phyloP scores from a whole-genome alignment of 2,329 filamentous ascomycete genomes.

The Aureobasidium vineae region DNA sequence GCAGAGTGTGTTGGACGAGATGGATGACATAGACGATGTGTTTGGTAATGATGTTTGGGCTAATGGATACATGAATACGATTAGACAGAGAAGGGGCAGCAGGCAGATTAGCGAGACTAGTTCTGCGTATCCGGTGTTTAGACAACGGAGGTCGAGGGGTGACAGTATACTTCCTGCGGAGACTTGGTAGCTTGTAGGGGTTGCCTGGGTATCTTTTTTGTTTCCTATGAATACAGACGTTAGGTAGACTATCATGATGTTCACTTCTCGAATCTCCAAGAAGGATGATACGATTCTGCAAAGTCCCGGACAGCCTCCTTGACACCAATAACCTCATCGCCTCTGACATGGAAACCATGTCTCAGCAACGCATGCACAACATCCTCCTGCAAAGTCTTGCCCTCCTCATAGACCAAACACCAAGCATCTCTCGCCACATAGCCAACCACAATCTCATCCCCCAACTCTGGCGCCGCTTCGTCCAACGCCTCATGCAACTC shows the following conservation, averaged over 20 bases:
- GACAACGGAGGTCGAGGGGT: slow-evolving; percentile 14
- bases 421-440: slow-evolving; percentile 20
- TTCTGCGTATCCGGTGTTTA: slow-evolving; percentile 23
- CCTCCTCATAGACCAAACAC: slow-evolving; percentile 25
- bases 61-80: slow-evolving; percentile 33
- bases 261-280: slow-evolving; percentile 3
- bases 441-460: slow-evolving; percentile 23
- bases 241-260: neutral
- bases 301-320: neutral
- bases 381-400: slow-evolving; percentile 19
- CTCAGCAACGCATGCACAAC: slow-evolving; percentile 11
- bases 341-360: slow-evolving; percentile 11
- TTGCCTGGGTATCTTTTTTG: neutral
- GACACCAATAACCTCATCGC: slow-evolving; percentile 7
- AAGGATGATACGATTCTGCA: neutral
- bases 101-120: slow-evolving; percentile 25
- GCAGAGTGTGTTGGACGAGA: slow-evolving; percentile 49
- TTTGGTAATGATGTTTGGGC: slow-evolving; percentile 47
- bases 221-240: neutral
- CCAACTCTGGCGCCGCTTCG: slow-evolving; percentile 12
- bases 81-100: slow-evolving; percentile 19
- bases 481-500: slow-evolving; percentile 25
- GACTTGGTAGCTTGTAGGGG: neutral
- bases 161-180: slow-evolving; percentile 21
- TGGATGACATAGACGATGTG: slow-evolving; percentile 51